Conservation (phyloP, 306 rosid species). For the Prunus campanulata region DNA sequence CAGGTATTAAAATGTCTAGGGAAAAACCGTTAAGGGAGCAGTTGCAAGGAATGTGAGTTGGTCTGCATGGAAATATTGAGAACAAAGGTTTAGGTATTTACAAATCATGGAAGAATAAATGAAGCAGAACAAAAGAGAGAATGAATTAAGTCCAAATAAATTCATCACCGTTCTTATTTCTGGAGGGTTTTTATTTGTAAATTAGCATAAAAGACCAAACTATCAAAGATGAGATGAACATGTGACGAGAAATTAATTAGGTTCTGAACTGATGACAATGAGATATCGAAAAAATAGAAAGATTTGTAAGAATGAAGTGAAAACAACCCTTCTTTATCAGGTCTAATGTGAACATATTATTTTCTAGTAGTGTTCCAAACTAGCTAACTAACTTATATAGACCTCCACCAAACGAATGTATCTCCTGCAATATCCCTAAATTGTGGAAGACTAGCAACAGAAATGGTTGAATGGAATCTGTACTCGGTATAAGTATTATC, state of each 20-base stretch:
- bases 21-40: slow-evolving; percentile 11
- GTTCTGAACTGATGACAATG: not conserved
- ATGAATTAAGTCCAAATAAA: not conserved
- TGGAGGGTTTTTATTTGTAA: not conserved
- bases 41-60: not conserved
- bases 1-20: not conserved
- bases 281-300: not conserved
- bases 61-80: not conserved
- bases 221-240: not conserved
- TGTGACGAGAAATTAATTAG: not conserved
- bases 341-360: not conserved
- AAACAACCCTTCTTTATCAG: not conserved
- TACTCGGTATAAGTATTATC: not conserved
- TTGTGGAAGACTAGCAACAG: slow-evolving; percentile 1
- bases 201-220: not conserved
- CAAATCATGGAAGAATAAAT: not conserved
- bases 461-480: not conserved
- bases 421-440: not conserved
- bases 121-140: not conserved
- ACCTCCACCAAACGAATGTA: not conserved
- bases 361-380: not conserved
- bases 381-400: not conserved
- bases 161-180: not conserved
- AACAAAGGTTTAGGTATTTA: not conserved
- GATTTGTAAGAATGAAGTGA: not conserved